Conservation (phyloP, 345 rosid species). For the Salix arbutifolia region DNA sequence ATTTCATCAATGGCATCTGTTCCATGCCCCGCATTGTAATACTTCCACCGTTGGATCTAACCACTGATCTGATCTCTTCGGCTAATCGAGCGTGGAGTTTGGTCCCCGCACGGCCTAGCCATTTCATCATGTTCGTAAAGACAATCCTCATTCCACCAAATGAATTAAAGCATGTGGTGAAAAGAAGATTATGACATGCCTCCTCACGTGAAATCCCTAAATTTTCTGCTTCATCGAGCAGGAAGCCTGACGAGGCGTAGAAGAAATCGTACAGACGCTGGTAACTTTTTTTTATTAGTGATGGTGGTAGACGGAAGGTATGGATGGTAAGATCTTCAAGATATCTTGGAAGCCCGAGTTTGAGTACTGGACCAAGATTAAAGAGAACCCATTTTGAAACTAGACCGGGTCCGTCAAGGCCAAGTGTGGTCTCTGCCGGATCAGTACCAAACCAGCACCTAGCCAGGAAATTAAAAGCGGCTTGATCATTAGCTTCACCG, state of each 20-base stretch:
- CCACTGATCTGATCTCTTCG: conserved; percentile 62
- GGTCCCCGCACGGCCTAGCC: conserved; percentile 66
- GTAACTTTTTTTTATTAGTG: conserved; percentile 60
- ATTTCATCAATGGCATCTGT: conserved; percentile 70
- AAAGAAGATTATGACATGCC: conserved; percentile 73
- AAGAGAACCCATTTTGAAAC: conserved; percentile 66
- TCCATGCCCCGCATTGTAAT: conserved; percentile 72
- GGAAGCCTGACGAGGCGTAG: conserved; percentile 39
- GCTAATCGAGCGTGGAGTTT: conserved; percentile 59
- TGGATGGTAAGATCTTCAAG: conserved; percentile 57
- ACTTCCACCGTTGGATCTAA: conserved; percentile 58
- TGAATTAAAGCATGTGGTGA: conserved; percentile 83
- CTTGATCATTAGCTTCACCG: conserved; percentile 41
- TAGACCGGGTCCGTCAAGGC: conserved; percentile 56
- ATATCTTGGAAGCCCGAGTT: conserved; percentile 53
- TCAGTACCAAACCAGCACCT: conserved; percentile 47
- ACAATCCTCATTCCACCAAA: conserved; percentile 75
- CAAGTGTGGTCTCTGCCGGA: conserved; percentile 57
- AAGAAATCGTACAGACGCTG: conserved; percentile 71
- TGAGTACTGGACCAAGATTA: conserved; percentile 51
- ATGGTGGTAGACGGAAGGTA: conserved; percentile 56
- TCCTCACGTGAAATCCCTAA: conserved; percentile 72
- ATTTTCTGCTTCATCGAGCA: conserved; percentile 69
- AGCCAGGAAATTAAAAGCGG: conserved; percentile 69
- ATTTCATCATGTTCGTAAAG: conserved; percentile 60